Evolutionary conservation across 768 basidiomycete genomes (phyloP), one percentile per base, ranked within the genome.

Genomic region (Psilocybe sp.): DNA sequence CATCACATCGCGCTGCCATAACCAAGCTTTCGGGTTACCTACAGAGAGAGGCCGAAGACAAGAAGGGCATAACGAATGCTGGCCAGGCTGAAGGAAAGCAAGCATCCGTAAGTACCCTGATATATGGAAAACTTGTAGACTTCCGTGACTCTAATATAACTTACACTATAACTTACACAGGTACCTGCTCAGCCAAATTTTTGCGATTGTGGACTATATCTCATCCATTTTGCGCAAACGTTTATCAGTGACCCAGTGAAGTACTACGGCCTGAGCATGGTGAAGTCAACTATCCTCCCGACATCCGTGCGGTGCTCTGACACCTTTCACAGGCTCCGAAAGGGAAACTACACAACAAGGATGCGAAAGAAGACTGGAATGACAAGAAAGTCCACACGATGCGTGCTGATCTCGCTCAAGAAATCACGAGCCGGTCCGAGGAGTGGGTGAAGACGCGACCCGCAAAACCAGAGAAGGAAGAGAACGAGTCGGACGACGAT

Each of bases 161-260:
- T 28, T n/a, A n/a, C n/a, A n/a, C n/a, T n/a, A n/a, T 35, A 19
- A 40, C n/a, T 40, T 36, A 2, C 31, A 23, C 56, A 96, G 92
- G 91, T 94, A 3, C 96, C 96, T 3, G 71, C 74, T 18, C 97
- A 99, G 62, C 82, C 83, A 13, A 98, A 98, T 62, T 90, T 75
- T 55, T 90, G 85, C 60, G 95, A 98, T 64, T 99, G 97, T 57
- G 97, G 97, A 5, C 64, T 97, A 23, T 99, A 91, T 65, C 75
- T 98, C 11, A 72, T 98, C 10, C 93, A 98, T 61, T 92, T 92
- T 44, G 88, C 85, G 7, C 73, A 84, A 57, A 81, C 80, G 0
- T 90, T 98, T 61, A 80, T 97, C 66, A 68, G 62, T 7, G 69
- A 87, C 46, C 87, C 92, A 0, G 60, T 65, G 0, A 61, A 68